A percentile compares a stretch with the other conserved stretches of the same genome.
These are phyloP conservation scores for Stenogyne calaminthoides DNA, from an alignment of 305 asterid species.

Conservation along the genomic window DNA sequence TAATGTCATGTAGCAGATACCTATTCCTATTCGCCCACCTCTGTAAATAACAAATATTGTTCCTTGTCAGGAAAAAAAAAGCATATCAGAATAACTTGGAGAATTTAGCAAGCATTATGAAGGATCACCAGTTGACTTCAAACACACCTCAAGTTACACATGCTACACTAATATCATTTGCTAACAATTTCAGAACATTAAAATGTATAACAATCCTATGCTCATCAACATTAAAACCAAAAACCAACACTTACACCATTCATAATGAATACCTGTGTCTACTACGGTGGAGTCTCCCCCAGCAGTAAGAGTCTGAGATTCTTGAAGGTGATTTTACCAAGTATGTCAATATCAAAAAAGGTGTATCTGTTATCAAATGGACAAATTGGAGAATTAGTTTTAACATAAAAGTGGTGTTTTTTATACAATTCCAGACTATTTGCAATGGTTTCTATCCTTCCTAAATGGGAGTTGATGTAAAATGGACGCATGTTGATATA, in stretches of 20 bases:
- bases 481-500: background rate
- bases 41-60: slow-evolving; percentile 51
- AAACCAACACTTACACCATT: background rate
- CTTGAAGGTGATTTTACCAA: slow-evolving; percentile 85
- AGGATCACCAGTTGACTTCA: background rate
- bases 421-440: background rate
- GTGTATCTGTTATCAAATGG: slow-evolving; percentile 65
- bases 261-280: slow-evolving; percentile 69
- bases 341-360: slow-evolving; percentile 96
- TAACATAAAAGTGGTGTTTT: background rate
- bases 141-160: slow-evolving; percentile 3
- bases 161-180: background rate
- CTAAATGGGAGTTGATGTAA: background rate
- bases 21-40: slow-evolving; percentile 97
- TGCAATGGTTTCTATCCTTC: background rate
- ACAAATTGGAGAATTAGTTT: slow-evolving; percentile 20
- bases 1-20: slow-evolving; percentile 96
- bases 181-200: background rate
- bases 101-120: background rate
- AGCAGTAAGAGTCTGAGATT: slow-evolving; percentile 82
- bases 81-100: background rate
- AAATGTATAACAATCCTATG: background rate
- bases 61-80: slow-evolving; percentile 9
- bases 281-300: slow-evolving; percentile 84
- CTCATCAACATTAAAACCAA: background rate